These are phyloP conservation scores for Zostera marina DNA, from an alignment of 116 monocot species.

Conservation along the genomic window DNA sequence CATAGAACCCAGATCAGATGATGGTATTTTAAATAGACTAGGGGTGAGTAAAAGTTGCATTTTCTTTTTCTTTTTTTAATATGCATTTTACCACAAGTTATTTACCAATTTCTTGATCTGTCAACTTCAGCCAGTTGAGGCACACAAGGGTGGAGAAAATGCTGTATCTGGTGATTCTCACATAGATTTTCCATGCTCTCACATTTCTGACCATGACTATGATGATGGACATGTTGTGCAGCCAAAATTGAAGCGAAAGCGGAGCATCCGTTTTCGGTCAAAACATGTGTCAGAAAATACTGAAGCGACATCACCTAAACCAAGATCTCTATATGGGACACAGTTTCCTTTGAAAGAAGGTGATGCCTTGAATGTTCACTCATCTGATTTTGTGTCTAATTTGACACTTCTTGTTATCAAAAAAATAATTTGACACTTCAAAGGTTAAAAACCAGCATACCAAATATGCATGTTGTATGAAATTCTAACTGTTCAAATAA, in stretches of 20 bases:
- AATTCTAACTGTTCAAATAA: constrained; percentile 34
- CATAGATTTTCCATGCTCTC: constrained; percentile 50
- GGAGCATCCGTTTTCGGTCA: constrained; percentile 64
- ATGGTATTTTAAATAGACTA: constrained; percentile 24
- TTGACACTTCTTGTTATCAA: constrained; percentile 10
- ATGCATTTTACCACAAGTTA: not conserved
- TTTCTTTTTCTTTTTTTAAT: not conserved
- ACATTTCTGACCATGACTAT: constrained; percentile 46
- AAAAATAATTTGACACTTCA: constrained; percentile 29
- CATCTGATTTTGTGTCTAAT: constrained; percentile 14
- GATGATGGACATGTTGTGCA: constrained; percentile 64
- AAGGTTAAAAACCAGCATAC: constrained; percentile 12
- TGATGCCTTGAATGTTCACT: constrained; percentile 21
- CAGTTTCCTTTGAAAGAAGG: constrained; percentile 16
- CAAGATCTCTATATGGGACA: constrained; percentile 13
- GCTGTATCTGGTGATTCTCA: constrained; percentile 78
- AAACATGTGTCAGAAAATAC: constrained; percentile 29
- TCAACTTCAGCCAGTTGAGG: constrained; percentile 40
- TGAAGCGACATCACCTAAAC: constrained; percentile 37
- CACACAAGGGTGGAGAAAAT: constrained; percentile 78
- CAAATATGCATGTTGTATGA: constrained; percentile 11
- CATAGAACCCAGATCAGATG: constrained; percentile 53
- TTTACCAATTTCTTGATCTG: not conserved
- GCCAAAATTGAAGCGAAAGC: constrained; percentile 69
- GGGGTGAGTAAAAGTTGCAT: constrained; percentile 9